phyloP scores from a whole-genome alignment of 192 early-diverging fungal species.

The Geranomyces variabilis region DNA sequence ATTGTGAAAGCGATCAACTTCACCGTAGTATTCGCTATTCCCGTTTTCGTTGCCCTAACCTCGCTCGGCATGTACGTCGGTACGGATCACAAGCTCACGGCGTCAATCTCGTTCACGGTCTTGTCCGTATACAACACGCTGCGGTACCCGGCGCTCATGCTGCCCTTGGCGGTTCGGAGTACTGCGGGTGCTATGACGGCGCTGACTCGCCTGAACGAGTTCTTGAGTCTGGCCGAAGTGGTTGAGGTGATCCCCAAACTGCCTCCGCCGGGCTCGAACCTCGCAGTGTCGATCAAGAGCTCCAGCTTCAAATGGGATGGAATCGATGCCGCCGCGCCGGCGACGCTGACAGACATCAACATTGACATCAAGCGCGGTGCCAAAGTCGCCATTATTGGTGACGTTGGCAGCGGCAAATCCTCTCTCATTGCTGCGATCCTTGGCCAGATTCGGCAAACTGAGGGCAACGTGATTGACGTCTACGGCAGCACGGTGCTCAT shows the following conservation, averaged over 20 bases:
- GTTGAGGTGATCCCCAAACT: slow-evolving; percentile 24
- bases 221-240: slow-evolving; percentile 57
- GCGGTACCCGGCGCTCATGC: slow-evolving; percentile 70
- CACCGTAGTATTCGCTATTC: slow-evolving; percentile 66
- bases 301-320: slow-evolving; percentile 65
- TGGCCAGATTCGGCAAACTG: slow-evolving; percentile 61
- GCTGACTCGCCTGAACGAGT: slow-evolving; percentile 55
- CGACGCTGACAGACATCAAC: slow-evolving; percentile 49
- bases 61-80: slow-evolving; percentile 46
- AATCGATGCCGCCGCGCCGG: slow-evolving; percentile 36
- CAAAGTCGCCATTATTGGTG: slow-evolving; percentile 66
- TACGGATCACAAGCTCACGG: slow-evolving; percentile 42
- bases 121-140: slow-evolving; percentile 73
- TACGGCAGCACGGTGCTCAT: slow-evolving; percentile 65
- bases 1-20: slow-evolving; percentile 65
- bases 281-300: slow-evolving; percentile 43
- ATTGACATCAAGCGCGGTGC: slow-evolving; percentile 54
- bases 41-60: slow-evolving; percentile 54
- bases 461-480: slow-evolving; percentile 48
- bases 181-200: slow-evolving; percentile 57
- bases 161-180: slow-evolving; percentile 65
- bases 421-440: slow-evolving; percentile 70
- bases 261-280: slow-evolving; percentile 38
- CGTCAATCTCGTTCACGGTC: slow-evolving; percentile 63
- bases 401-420: slow-evolving; percentile 71